A percentile compares a stretch with the other conserved stretches of the same genome.
These are phyloP conservation scores for Hymenoscyphus scutula DNA, from an alignment of 2,329 filamentous ascomycete species.

Conservation along the genomic window DNA sequence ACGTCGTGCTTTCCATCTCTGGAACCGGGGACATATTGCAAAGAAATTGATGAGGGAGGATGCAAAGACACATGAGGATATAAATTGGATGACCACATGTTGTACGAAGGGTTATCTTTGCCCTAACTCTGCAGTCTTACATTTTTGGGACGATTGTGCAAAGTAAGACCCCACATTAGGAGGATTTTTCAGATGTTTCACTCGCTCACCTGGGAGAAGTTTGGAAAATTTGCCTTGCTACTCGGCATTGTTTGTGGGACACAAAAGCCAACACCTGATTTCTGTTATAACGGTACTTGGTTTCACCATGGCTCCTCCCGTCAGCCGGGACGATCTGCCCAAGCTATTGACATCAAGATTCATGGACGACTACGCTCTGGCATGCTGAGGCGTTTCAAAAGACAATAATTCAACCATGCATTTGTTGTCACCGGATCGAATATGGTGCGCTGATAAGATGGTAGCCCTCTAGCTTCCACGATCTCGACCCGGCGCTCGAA, in stretches of 20 bases:
- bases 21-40: neutral
- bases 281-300: neutral
- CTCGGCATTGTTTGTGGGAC: neutral
- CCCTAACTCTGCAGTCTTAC: neutral
- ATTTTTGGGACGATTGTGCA: no score
- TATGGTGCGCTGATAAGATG: neutral
- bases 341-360: slow-evolving; percentile 1
- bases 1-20: neutral
- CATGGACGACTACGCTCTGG: neutral
- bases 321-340: slow-evolving; percentile 1
- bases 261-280: slow-evolving; percentile 1
- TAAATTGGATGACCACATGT: slow-evolving; percentile 5
- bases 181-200: neutral
- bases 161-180: neutral
- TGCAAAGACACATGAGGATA: neutral
- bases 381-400: neutral
- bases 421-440: neutral
- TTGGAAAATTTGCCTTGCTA: neutral
- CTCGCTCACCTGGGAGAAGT: neutral
- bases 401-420: neutral
- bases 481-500: neutral
- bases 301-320: no score
- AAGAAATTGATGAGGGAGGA: neutral
- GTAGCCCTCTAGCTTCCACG: neutral
- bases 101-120: slow-evolving; percentile 1